Conservation (phyloP, 2,329 filamentous ascomycete genomes). For the Stachybotrys chlorohalonatus region DNA sequence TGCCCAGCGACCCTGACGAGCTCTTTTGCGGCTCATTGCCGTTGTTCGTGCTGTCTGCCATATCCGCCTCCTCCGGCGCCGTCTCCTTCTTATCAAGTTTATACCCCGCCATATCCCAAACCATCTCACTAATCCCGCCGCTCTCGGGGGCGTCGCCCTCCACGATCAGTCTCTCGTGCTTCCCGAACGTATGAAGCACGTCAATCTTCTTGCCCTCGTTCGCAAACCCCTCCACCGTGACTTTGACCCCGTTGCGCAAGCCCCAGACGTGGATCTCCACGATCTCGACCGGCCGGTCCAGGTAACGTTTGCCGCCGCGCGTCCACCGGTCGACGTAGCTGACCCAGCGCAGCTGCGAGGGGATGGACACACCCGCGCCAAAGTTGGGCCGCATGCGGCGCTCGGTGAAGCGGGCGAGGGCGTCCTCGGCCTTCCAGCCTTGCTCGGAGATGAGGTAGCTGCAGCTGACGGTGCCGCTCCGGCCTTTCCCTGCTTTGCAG, state of each 20-base stretch:
- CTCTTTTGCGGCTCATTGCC: slow-evolving; percentile 5
- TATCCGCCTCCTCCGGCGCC: slow-evolving; percentile 25
- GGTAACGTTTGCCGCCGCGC: slow-evolving; percentile 63
- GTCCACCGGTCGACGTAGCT: slow-evolving; percentile 86
- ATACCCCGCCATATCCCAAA: slow-evolving; percentile 43
- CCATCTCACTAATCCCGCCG: slow-evolving; percentile 38
- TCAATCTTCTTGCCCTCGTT: slow-evolving; percentile 88
- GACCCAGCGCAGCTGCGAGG: slow-evolving; percentile 82
- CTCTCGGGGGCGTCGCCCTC: slow-evolving; percentile 45
- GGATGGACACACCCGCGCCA: slow-evolving; percentile 83
- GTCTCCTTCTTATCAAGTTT: slow-evolving; percentile 20
- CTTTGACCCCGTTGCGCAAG: slow-evolving; percentile 75
- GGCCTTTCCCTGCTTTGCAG: slow-evolving; percentile 93
- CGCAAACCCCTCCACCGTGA: slow-evolving; percentile 74
- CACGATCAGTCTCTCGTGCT: slow-evolving; percentile 61
- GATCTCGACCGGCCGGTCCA: slow-evolving; percentile 76
- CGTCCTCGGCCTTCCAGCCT: slow-evolving; percentile 45
- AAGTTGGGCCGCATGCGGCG: slow-evolving; percentile 84
- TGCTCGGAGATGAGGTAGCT: slow-evolving; percentile 87
- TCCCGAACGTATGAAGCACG: slow-evolving; percentile 70
- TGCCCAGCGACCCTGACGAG: slow-evolving; percentile 3
- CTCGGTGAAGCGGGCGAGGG: slow-evolving; percentile 57
- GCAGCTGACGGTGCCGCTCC: slow-evolving; percentile 80
- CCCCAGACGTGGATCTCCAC: slow-evolving; percentile 88
- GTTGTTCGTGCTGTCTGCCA: slow-evolving; percentile 19